Base-by-base conservation (phyloP, 495 filamentous ascomycete species). In the Penicillium canariense region DNA sequence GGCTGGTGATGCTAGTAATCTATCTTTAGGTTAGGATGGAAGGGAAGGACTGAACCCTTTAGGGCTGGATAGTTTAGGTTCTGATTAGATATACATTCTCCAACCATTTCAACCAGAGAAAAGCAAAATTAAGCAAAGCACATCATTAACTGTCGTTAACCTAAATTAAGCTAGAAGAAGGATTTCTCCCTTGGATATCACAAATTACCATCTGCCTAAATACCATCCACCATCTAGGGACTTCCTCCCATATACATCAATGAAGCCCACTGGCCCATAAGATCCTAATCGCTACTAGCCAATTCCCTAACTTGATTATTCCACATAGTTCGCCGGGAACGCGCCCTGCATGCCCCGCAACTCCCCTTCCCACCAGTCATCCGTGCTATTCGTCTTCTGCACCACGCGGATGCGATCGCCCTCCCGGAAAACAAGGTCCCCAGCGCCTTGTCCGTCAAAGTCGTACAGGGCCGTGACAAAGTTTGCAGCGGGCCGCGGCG, bases 361-460 rank as follows among this genome's bases (percentile, higher is more conserved):
- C 70, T 97, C 91, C 15, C 93, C 93, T 50, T 90, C 84, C 93
- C 93, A 97, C 93, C 93, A 97, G 63, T 96, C 93, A 69, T 96
- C 89, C 26, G 83, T 86, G 50, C 87, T 94, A 17, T 82, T 82
- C 2, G 93, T 97, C 76, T 86, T 89, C 75, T 87, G 88, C 17
- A 94, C 66, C 2, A 97, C 85, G 48, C 80, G 84, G 59, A 97
- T 97, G 57, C 81, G 80, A 58, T 96, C 93, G 0, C 92, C 92
- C 69, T 95, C 87, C 9, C 73, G 77, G 69, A 97, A 97, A 10
- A 78, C 80, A 43, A 97, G 68, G 71, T 97, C 93, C 0, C 88
- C 91, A 1, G 68, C 65, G 14, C 78, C 81, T 61, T 91, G 81
- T 0, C 88, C 90, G 0, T 78, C 74, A 68, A 95, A 97, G 46